These are phyloP conservation scores for Bruguiera gymnorhiza DNA, from an alignment of 345 rosid genomes.

Conservation along the genomic window DNA sequence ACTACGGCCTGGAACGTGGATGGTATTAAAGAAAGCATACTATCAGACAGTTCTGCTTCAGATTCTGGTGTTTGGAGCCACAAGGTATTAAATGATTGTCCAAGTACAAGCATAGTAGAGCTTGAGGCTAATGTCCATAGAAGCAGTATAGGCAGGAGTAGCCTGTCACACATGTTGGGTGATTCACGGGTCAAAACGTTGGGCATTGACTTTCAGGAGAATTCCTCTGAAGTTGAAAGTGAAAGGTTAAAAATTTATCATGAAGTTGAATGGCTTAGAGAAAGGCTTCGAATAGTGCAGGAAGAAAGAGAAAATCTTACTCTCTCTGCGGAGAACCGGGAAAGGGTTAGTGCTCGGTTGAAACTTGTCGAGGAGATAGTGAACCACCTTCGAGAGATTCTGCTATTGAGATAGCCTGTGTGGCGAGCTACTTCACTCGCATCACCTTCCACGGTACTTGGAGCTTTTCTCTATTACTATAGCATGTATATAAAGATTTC, in stretches of 20 bases:
- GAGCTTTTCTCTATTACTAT: background rate
- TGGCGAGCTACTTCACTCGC: conserved; percentile 40
- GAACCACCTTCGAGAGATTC: conserved; percentile 17
- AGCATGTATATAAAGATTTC: background rate
- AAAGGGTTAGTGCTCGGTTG: conserved; percentile 13
- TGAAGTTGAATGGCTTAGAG: conserved; percentile 27
- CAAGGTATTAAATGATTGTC: conserved; percentile 18
- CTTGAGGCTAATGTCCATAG: background rate
- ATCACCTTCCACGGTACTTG: conserved; percentile 37
- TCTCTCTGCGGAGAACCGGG: conserved; percentile 14
- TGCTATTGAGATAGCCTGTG: conserved; percentile 13
- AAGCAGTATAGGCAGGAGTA: background rate
- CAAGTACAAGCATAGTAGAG: conserved; percentile 14
- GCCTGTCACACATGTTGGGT: background rate
- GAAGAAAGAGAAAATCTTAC: conserved; percentile 21
- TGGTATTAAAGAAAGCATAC: conserved; percentile 12
- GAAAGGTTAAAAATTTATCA: conserved; percentile 19
- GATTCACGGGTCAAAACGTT: conserved; percentile 1
- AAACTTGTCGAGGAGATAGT: conserved; percentile 27
- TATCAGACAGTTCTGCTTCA: background rate
- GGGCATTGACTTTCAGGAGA: conserved; percentile 5
- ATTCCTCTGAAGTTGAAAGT: conserved; percentile 5
- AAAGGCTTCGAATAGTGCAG: conserved; percentile 22
- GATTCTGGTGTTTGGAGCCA: conserved; percentile 18
- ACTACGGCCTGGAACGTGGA: conserved; percentile 1